These are phyloP conservation scores for Achaetomium macrosporum DNA, from an alignment of 2,329 filamentous ascomycete species.

Conservation along the genomic window DNA sequence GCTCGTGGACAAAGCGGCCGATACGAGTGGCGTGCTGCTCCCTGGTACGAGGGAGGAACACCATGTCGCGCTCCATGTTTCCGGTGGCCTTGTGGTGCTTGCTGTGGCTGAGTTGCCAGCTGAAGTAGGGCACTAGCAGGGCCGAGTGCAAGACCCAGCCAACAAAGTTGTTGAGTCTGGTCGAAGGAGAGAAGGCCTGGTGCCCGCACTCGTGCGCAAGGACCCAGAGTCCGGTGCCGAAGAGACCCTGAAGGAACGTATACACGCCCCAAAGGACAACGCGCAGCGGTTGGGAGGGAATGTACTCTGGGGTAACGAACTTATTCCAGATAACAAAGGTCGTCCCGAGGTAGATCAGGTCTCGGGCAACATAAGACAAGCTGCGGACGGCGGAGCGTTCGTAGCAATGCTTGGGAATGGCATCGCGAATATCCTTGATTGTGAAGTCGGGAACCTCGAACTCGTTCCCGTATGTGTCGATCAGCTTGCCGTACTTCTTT, in stretches of 20 bases:
- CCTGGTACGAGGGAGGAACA: conserved; percentile 91
- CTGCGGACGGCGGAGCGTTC: conserved; percentile 73
- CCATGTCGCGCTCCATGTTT: conserved; percentile 97
- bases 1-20: conserved; percentile 70
- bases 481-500: conserved; percentile 56
- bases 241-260: conserved; percentile 82
- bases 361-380: conserved; percentile 77
- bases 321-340: conserved; percentile 88
- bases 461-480: conserved; percentile 91
- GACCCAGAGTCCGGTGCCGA: conserved; percentile 92
- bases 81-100: conserved; percentile 99
- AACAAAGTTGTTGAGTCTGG: conserved; percentile 79
- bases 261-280: conserved; percentile 58
- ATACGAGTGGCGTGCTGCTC: conserved; percentile 71
- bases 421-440: conserved; percentile 94
- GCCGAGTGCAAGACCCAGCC: conserved; percentile 66
- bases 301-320: conserved; percentile 77
- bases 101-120: conserved; percentile 98
- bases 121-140: conserved; percentile 81
- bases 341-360: conserved; percentile 63
- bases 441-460: conserved; percentile 93
- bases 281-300: conserved; percentile 65
- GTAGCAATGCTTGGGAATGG: conserved; percentile 96
- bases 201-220: conserved; percentile 97
- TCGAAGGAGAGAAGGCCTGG: conserved; percentile 91